These are phyloP conservation scores for Ogataea dorogensis DNA, from an alignment of 805 yeast species.

Conservation along the genomic window DNA sequence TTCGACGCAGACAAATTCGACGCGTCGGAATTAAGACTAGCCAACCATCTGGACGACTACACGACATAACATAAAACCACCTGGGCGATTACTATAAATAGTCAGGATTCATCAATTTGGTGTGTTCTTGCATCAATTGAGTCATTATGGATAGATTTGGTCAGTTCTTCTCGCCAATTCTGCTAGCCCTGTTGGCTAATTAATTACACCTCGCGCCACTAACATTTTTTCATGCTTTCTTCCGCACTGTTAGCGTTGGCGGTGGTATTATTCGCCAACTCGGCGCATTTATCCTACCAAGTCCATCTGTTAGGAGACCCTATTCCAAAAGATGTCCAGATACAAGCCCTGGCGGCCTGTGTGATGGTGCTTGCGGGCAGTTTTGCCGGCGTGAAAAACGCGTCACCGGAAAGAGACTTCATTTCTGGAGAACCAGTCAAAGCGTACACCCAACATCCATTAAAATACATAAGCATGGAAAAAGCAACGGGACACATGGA, in stretches of 20 bases:
- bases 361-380: constrained; percentile 41
- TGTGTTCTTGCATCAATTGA: no score
- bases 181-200: no score
- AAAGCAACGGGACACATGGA: constrained; percentile 50
- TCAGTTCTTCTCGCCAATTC: no score
- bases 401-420: constrained; percentile 18
- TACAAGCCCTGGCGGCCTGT: constrained; percentile 52
- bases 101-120: no score
- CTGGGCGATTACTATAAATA: no score
- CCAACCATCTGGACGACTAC: no score
- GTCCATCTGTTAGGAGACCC: constrained; percentile 40
- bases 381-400: constrained; percentile 32
- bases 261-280: constrained; percentile 38
- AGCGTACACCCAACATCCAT: constrained; percentile 28
- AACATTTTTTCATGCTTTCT: constrained; percentile 8
- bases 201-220: constrained; percentile 1
- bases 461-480: constrained; percentile 48
- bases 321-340: constrained; percentile 46
- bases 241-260: constrained; percentile 15
- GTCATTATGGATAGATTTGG: no score
- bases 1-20: not conserved
- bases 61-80: no score
- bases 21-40: not conserved
- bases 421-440: constrained; percentile 32
- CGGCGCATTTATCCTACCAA: constrained; percentile 56